phyloP scores from a whole-genome alignment of 257 asterid species.

The Striga asiatica region DNA sequence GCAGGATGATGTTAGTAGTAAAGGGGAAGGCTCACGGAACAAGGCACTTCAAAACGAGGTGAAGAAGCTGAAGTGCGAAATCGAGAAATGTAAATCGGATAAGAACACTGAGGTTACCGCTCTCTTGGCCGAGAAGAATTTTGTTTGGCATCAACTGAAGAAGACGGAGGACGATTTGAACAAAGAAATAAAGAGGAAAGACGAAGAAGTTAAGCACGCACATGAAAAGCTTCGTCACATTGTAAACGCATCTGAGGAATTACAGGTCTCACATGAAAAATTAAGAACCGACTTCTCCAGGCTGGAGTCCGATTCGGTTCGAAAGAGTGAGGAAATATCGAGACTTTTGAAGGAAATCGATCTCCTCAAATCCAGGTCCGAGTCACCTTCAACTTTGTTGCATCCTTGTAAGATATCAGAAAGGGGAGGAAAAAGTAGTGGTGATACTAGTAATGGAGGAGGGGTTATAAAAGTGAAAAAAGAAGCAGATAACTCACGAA shows the following conservation, averaged over 20 bases:
- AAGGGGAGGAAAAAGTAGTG: constrained; percentile 20
- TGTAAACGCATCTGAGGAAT: constrained; percentile 32
- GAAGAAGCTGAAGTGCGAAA: constrained; percentile 42
- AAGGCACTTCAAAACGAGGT: constrained; percentile 39
- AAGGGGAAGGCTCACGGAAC: constrained; percentile 18
- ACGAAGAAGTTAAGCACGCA: constrained; percentile 39
- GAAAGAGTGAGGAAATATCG: constrained; percentile 40
- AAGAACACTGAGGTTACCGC: constrained; percentile 41
- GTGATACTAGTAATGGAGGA: constrained; percentile 12
- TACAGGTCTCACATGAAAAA: constrained; percentile 32
- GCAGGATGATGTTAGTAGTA: constrained; percentile 20
- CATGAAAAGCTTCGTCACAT: constrained; percentile 42
- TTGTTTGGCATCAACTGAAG: constrained; percentile 67
- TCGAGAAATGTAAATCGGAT: constrained; percentile 33
- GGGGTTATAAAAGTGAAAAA: constrained; percentile 19
- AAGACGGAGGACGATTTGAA: constrained; percentile 45
- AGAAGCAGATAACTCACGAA: constrained; percentile 25
- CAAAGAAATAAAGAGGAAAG: constrained; percentile 30
- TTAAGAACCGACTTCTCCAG: constrained; percentile 28
- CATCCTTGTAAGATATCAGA: constrained; percentile 28
- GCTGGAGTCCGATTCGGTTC: constrained; percentile 37
- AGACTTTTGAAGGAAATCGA: constrained; percentile 39
- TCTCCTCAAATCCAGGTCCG: constrained; percentile 28
- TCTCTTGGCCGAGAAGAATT: constrained; percentile 56
- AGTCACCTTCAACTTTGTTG: constrained; percentile 33